Percentiles rank a stretch among this genome's conserved stretches.
These are phyloP conservation scores for Tricholoma terreum DNA, from an alignment of 768 basidiomycete genomes.

Conservation along the genomic window DNA sequence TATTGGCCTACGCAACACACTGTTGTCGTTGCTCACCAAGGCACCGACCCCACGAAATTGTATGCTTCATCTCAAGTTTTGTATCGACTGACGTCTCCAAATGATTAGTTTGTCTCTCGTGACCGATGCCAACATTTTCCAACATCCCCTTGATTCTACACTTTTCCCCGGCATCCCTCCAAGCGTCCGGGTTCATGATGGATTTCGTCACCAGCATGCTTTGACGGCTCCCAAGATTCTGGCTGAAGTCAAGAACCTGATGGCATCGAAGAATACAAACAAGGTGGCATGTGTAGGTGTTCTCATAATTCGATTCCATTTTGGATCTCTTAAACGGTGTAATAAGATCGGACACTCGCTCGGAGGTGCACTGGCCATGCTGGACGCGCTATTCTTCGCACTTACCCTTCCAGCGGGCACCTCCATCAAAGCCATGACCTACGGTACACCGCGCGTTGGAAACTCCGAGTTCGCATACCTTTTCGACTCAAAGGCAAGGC, in stretches of 20 bases:
- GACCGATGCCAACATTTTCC: slow-evolving; percentile 45
- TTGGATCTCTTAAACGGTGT: slow-evolving; percentile 8
- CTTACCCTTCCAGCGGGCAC: slow-evolving; percentile 41
- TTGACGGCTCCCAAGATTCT: slow-evolving; percentile 44
- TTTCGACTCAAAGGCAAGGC: slow-evolving; percentile 40
- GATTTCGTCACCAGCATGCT: slow-evolving; percentile 52
- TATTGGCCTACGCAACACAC: slow-evolving; percentile 49
- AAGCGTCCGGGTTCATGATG: slow-evolving; percentile 46
- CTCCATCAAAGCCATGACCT: slow-evolving; percentile 42
- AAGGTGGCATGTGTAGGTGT: slow-evolving; percentile 38
- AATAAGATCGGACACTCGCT: slow-evolving; percentile 46
- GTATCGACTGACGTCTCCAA: background rate
- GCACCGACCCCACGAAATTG: slow-evolving; percentile 57
- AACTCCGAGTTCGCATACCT: slow-evolving; percentile 46
- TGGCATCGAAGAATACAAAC: slow-evolving; percentile 34
- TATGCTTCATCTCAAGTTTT: slow-evolving; percentile 20
- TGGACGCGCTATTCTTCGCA: slow-evolving; percentile 45
- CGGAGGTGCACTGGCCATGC: slow-evolving; percentile 50
- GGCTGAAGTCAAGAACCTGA: slow-evolving; percentile 36
- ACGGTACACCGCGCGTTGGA: slow-evolving; percentile 51
- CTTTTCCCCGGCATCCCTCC: slow-evolving; percentile 55
- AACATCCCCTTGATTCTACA: slow-evolving; percentile 35
- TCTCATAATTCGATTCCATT: slow-evolving; percentile 2
- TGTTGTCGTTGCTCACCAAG: slow-evolving; percentile 60
- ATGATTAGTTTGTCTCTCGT: slow-evolving; percentile 42